phyloP scores from a whole-genome alignment of 2,329 filamentous ascomycete genomes.

The Paecilomyces sp. region DNA sequence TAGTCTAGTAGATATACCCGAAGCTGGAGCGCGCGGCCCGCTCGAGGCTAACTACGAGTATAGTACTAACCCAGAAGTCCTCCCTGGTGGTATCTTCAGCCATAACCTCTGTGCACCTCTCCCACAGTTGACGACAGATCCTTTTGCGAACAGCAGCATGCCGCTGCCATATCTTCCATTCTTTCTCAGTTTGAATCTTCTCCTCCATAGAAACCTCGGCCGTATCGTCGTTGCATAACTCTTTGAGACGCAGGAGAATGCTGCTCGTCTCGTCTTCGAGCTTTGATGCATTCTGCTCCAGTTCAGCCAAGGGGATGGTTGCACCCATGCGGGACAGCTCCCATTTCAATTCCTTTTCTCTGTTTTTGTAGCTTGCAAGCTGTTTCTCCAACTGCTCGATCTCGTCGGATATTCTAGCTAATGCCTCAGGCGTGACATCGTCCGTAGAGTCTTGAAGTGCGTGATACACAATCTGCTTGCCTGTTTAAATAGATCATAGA shows the following conservation, averaged over 20 bases:
- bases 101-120: conserved; percentile 39
- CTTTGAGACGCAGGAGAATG: conserved; percentile 34
- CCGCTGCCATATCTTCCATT: conserved; percentile 40
- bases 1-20: conserved; percentile 1
- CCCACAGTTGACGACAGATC: conserved; percentile 48
- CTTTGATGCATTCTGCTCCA: conserved; percentile 36
- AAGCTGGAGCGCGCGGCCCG: conserved; percentile 4
- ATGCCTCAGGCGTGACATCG: conserved; percentile 40
- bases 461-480: conserved; percentile 59
- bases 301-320: conserved; percentile 45
- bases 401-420: conserved; percentile 43
- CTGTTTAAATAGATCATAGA: conserved; percentile 21
- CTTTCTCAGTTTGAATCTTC: conserved; percentile 37
- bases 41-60: not conserved
- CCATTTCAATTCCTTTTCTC: conserved; percentile 44
- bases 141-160: conserved; percentile 36
- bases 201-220: conserved; percentile 41
- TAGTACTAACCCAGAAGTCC: conserved; percentile 41
- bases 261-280: conserved; percentile 40
- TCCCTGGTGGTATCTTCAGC: conserved; percentile 40
- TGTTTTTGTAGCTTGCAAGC: conserved; percentile 37
- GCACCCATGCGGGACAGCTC: conserved; percentile 40
- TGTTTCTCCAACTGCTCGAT: conserved; percentile 41
- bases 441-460: conserved; percentile 46
- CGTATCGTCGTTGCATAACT: conserved; percentile 30